Base-by-base conservation (phyloP, 257 asterid genomes). In the Penstemon davidsonii region DNA sequence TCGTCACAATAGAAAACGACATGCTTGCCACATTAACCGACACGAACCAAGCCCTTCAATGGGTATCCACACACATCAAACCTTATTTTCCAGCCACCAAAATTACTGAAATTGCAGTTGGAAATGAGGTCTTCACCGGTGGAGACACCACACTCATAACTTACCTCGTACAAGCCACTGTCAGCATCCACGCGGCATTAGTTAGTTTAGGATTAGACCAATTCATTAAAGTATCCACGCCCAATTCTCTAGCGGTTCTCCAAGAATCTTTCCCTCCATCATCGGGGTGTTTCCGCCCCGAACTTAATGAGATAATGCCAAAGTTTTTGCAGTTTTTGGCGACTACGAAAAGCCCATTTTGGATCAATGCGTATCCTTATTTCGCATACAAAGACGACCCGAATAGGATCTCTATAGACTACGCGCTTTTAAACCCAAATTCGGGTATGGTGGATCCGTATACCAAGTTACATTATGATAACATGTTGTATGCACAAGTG, bases 401-500 rank as follows among this genome's bases (percentile, higher is more conserved):
- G 1, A 73, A 42, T 0, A 55, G 83, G 62, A 72, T 94, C 3
- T 36, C 96, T 0, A 72, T 91, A 64, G 79, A 69, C 8, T 94
- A 91, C 68, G 97, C 60, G 3, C 93, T 94, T 4, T 91, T 94
- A 83, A 82, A 77, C 84, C 95, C 95, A 36, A 88, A 91, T 36
- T 66, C 78, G 0, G 99, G 99, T 44, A 67, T 49, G 49, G 5
- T 64, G 0, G 99, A 94, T 56, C 87, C 99, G 0, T 44, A 0
- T 37, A 75, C 99, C 0, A 82, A 82, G 25, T 39, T 94, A 47
- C 90, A 73, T 57, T 94, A 94, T 51, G 96, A 94, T 54, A 94
- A 94, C 82, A 88, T 94, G 99, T 45, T 94, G 8, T 88, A 91
- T 47, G 99, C 99, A 3, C 95, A 94, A 64, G 76, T 93, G 13